phyloP scores from a whole-genome alignment of 768 basidiomycete genomes.

The Collybia nuda region DNA sequence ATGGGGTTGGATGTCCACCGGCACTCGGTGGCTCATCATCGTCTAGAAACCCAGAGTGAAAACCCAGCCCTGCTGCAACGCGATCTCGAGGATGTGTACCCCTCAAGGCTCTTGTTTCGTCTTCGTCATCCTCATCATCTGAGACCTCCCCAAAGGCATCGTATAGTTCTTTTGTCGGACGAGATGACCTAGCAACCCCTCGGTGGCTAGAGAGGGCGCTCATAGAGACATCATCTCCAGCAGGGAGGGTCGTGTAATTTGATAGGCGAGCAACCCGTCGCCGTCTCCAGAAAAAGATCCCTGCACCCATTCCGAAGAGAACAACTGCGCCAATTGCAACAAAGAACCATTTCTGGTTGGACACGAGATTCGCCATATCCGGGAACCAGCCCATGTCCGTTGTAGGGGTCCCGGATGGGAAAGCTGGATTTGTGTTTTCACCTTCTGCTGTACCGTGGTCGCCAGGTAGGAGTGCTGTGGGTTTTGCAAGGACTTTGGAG shows the following conservation, averaged over 20 bases:
- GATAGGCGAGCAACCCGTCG: constrained; percentile 35
- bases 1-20: constrained; percentile 26
- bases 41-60: constrained; percentile 82
- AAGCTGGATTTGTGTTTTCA: constrained; percentile 77
- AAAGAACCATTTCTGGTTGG: constrained; percentile 87
- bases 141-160: constrained; percentile 94
- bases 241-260: constrained; percentile 61
- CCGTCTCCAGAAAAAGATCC: constrained; percentile 81
- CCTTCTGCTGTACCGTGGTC: constrained; percentile 82
- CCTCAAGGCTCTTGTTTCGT: constrained; percentile 69
- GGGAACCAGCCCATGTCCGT: constrained; percentile 87
- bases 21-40: constrained; percentile 61
- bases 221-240: constrained; percentile 77
- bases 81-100: constrained; percentile 31
- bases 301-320: constrained; percentile 68
- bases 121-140: constrained; percentile 77
- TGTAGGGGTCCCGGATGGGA: constrained; percentile 44
- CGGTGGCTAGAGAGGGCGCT: constrained; percentile 49
- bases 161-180: constrained; percentile 85
- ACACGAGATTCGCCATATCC: constrained; percentile 69
- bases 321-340: constrained; percentile 78
- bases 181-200: constrained; percentile 32
- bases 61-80: constrained; percentile 44
- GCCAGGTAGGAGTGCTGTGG: constrained; percentile 84
- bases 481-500: constrained; percentile 74